Base-by-base conservation (phyloP, 768 basidiomycete genomes). In the Phanerodontia chrysosporium region DNA sequence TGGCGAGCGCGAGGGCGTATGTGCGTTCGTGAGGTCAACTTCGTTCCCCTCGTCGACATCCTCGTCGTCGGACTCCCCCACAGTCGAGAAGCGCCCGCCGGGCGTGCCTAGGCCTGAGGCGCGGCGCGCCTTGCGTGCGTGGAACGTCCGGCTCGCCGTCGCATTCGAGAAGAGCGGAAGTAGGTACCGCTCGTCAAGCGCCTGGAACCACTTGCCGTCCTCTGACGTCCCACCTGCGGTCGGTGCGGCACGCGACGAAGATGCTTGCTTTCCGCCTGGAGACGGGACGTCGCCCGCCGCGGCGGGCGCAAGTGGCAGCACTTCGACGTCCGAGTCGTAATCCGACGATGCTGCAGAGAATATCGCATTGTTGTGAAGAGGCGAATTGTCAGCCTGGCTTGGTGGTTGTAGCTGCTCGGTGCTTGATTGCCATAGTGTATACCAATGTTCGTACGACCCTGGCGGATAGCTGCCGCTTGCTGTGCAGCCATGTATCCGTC, bases 131-230 rank as follows among this genome's bases (percentile, higher is more conserved):
- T 83, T 76, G 29, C 89, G 83, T 2, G 92, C 91, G 66, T 94
- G 86, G 78, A 91, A 92, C 61, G 87, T 88, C 65, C 92, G 79
- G 63, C 89, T 91, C 18, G 92, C 92, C 0, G 92, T 93, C 16
- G 90, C 91, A 67, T 95, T 95, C 49, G 92, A 92, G 76, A 94
- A 98, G 36, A 98, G 76, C 22, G 95, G 95, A 2, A 98, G 74
- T 21, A 99, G 76, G 71, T 96, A 99, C 63, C 93, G 82, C 74
- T 99, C 95, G 73, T 99, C 96, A 39, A 99, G 74, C 46, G 88
- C 81, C 65, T 95, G 94, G 85, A 98, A 98, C 94, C 95, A 98
- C 71, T 92, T 91, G 28, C 91, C 88, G 55, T 96, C 93, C 58
- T 89, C 87, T 12, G 28, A 65, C 16, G 32, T 14, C 3, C 25